Evolutionary conservation across 1,284 basidiomycete genomes (phyloP), one percentile per base, ranked within the genome.

Genomic region (Ceratobasidium sp.): DNA sequence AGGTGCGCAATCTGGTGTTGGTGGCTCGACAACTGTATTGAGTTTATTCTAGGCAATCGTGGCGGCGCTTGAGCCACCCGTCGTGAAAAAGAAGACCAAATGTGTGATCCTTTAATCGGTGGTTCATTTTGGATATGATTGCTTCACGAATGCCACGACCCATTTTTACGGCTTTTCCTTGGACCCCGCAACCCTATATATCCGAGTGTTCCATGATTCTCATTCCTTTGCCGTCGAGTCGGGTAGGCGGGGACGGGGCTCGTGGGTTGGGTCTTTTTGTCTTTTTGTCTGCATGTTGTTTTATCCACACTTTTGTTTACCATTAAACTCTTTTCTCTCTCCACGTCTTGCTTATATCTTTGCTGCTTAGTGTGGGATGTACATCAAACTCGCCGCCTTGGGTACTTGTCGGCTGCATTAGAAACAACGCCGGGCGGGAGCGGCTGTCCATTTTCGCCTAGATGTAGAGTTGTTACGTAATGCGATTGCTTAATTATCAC

Each of bases 11-110:
- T 43, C 51, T 19, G 59, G n/a, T 8, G 19, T 37, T 22, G 54
- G 34, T 48, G n/a, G 43, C 65, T 22, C 24, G n/a, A 75, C 49
- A n/a, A 27, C 14, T 48, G 46, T 58, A 43, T 46, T 75, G 29
- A 53, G 41, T 48, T 48, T 16, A 0, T 24, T 68, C 34, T 81
- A 97, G 96, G 97, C 97, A 74, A 98, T 99, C 81, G 97, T 98
- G 77, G 97, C 97, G 77, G 98, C 96, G 27, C 89, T 99, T 78
- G 97, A 98, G 83, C 97, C 97, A 76, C 97, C 97, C 77, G 91
- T 97, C 78, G 86, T 92, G 80, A 95, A 91, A 88, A 92, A 90
- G 85, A 90, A 85, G 85, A 88, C 84, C 79, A 91, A 89, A 84
- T 98, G 96, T 88, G 86, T 94, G 81, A 88, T 97, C 80, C 88